phyloP scores from a whole-genome alignment of 495 filamentous ascomycete genomes.

The Trichoderma virens region DNA sequence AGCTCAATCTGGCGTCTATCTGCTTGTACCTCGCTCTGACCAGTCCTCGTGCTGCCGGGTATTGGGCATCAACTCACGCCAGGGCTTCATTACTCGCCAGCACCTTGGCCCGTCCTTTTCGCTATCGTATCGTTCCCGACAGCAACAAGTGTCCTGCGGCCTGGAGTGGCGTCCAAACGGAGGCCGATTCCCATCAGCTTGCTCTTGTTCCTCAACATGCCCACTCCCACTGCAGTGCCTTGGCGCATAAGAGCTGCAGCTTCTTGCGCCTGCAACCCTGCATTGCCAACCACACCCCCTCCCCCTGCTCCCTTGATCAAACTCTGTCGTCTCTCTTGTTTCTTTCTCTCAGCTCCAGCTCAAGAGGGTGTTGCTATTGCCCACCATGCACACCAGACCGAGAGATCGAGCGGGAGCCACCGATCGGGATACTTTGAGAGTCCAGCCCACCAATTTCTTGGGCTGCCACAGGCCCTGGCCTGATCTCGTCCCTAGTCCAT shows the following conservation, averaged over 20 bases:
- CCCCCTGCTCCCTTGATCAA: neutral
- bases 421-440: conserved; percentile 3
- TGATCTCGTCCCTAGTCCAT: neutral
- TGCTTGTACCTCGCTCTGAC: no score
- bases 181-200: neutral
- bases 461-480: neutral
- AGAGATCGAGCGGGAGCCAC: neutral
- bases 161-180: conserved; percentile 4
- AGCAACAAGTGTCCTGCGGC: neutral
- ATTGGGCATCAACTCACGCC: neutral
- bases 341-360: neutral
- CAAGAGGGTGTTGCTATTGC: neutral
- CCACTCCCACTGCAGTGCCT: neutral
- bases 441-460: neutral
- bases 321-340: neutral
- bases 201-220: neutral
- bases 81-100: neutral
- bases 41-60: neutral
- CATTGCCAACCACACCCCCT: neutral
- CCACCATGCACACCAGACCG: neutral
- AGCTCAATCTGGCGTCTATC: neutral
- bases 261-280: neutral
- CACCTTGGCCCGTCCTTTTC: neutral
- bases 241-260: conserved; percentile 7
- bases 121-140: neutral